Conservation (phyloP, 2,329 filamentous ascomycete genomes). For the Diaporthe sp. region DNA sequence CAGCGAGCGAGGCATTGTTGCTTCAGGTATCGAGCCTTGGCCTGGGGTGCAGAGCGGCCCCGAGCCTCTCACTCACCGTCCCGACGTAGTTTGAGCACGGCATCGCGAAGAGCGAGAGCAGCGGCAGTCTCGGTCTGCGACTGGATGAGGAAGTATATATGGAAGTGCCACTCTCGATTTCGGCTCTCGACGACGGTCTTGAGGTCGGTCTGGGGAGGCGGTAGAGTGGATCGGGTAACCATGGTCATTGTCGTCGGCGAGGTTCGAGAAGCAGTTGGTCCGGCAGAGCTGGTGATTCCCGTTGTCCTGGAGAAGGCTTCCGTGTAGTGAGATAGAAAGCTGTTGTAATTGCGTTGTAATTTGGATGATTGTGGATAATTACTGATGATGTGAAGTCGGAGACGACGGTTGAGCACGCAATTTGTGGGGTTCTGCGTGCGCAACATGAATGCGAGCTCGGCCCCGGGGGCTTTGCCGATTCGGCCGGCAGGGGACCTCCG, state of each 20-base stretch:
- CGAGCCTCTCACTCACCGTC: slow-evolving; percentile 45
- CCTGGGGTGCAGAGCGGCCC: too few relatives aligned
- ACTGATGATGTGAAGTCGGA: neutral
- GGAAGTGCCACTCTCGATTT: slow-evolving; percentile 53
- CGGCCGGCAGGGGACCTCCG: slow-evolving; percentile 7
- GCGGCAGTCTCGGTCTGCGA: slow-evolving; percentile 51
- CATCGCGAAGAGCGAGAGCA: slow-evolving; percentile 52
- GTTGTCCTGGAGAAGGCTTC: too few relatives aligned
- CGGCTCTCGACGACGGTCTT: slow-evolving; percentile 49
- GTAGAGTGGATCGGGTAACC: slow-evolving; percentile 41
- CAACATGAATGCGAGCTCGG: neutral
- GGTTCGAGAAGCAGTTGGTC: neutral
- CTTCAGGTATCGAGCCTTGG: neutral
- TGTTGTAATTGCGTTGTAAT: neutral
- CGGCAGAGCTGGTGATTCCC: fast-evolving
- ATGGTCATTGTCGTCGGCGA: slow-evolving; percentile 35
- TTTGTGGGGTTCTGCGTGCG: slow-evolving; percentile 2
- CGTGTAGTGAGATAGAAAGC: too few relatives aligned
- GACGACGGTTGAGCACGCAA: slow-evolving; percentile 34
- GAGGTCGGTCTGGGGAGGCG: slow-evolving; percentile 47
- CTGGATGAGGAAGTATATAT: slow-evolving; percentile 53
- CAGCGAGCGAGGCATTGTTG: neutral
- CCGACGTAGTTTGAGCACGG: slow-evolving; percentile 50
- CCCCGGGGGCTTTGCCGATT: slow-evolving; percentile 3
- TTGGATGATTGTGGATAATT: neutral